Percentiles rank a stretch among this genome's conserved stretches.
Conservation (phyloP, 306 rosid species). For the Styphnolobium japonicum region DNA sequence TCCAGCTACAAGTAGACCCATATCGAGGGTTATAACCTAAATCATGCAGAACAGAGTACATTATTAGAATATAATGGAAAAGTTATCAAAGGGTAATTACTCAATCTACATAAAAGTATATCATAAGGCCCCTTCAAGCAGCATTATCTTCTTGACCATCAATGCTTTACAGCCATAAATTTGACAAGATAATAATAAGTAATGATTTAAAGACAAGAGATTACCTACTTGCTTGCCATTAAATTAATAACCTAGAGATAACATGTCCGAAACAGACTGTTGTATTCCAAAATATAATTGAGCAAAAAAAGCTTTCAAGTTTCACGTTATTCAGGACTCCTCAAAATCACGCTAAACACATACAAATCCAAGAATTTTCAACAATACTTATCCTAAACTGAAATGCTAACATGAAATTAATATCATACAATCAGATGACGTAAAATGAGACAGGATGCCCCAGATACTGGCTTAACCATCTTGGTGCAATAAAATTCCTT, state of each 20-base stretch:
- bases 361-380: not conserved
- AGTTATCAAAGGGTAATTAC: not conserved
- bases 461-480: not conserved
- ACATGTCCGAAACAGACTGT: not conserved
- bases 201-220: not conserved
- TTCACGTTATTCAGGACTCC: not conserved
- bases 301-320: not conserved
- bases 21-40: constrained; percentile 94
- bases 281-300: constrained; percentile 4
- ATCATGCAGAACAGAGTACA: constrained; percentile 19
- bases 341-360: not conserved
- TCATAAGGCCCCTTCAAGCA: not conserved
- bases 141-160: not conserved
- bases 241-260: not conserved
- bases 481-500: constrained; percentile 8
- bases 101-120: not conserved
- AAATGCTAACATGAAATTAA: constrained; percentile 5
- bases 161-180: not conserved
- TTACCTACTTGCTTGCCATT: not conserved
- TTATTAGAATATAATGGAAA: constrained; percentile 22
- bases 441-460: not conserved
- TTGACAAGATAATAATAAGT: not conserved
- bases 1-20: constrained; percentile 99
- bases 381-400: not conserved
- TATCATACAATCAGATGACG: not conserved